Percentiles rank a stretch among this genome's conserved stretches.
phyloP scores from a whole-genome alignment of 2,329 filamentous ascomycete species.

The Monilinia laxa region DNA sequence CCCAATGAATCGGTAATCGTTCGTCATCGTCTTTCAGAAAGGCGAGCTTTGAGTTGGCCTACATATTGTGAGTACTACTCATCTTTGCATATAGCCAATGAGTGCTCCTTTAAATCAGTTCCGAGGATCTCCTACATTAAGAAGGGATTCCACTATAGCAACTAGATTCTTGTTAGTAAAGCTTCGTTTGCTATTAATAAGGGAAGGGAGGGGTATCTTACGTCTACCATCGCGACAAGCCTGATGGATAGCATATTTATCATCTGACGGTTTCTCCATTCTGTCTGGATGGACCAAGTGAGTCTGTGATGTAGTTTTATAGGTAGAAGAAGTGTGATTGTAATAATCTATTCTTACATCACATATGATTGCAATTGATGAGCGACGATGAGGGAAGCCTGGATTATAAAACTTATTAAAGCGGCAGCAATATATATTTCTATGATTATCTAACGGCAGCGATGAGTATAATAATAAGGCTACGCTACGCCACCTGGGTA shows the following conservation, averaged over 20 bases:
- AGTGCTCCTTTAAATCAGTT: not conserved
- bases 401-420: constrained; percentile 1
- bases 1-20: constrained; percentile 92
- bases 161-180: constrained; percentile 50
- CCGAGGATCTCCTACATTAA: constrained; percentile 54
- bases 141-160: constrained; percentile 68
- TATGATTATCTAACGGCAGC: no score
- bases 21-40: constrained; percentile 76
- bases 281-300: not conserved
- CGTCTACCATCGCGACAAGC: constrained; percentile 82
- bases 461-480: no score
- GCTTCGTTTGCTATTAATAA: constrained; percentile 15
- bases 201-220: constrained; percentile 46
- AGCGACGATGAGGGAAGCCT: no score
- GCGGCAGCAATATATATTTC: constrained; percentile 1
- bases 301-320: not conserved
- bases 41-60: constrained; percentile 80
- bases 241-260: constrained; percentile 81
- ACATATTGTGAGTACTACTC: constrained; percentile 22
- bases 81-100: not conserved
- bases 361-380: no score
- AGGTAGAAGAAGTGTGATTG: no score
- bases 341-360: no score
- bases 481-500: no score
- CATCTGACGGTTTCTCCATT: constrained; percentile 37